Evolutionary conservation across 148 eudicot genomes (phyloP).

Genomic region (Rhododendron kiyosumense): DNA sequence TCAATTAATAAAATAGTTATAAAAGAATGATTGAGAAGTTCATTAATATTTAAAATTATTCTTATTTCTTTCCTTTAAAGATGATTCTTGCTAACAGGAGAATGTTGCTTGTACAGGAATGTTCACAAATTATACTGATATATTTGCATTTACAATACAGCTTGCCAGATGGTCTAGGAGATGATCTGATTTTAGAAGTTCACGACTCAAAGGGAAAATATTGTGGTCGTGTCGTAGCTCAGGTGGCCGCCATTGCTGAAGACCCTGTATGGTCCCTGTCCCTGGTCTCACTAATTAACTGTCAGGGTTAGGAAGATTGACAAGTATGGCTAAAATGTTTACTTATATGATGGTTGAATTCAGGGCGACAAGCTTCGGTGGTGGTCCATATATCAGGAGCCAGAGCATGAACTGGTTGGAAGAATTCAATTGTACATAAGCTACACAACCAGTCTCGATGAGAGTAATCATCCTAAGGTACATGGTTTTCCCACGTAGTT

Average conservation of each 20-base stretch:
- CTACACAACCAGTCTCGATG: slow-evolving; percentile 62
- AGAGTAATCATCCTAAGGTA: slow-evolving; percentile 52
- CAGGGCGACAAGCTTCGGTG: slow-evolving; percentile 87
- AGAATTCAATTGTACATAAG: slow-evolving; percentile 64
- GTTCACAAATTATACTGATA: background rate
- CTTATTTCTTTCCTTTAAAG: background rate
- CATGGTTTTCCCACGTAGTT: background rate
- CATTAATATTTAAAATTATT: background rate
- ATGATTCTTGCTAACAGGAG: background rate
- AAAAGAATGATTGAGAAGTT: background rate
- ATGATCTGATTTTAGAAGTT: slow-evolving; percentile 41
- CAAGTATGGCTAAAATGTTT: background rate
- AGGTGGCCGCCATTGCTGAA: slow-evolving; percentile 39
- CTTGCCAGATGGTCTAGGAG: slow-evolving; percentile 39
- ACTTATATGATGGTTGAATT: slow-evolving; percentile 20
- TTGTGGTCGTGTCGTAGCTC: slow-evolving; percentile 44
- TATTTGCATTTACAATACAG: slow-evolving; percentile 16
- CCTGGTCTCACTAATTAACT: background rate
- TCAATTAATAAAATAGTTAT: background rate
- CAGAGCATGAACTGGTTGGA: slow-evolving; percentile 88
- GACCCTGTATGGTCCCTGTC: slow-evolving; percentile 20
- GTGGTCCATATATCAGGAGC: slow-evolving; percentile 81
- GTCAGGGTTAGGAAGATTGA: background rate
- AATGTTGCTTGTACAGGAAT: background rate
- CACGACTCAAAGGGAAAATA: slow-evolving; percentile 39